phyloP scores from a whole-genome alignment of 108 stramenopile genomes.

The Aurantiochytrium sp. region DNA sequence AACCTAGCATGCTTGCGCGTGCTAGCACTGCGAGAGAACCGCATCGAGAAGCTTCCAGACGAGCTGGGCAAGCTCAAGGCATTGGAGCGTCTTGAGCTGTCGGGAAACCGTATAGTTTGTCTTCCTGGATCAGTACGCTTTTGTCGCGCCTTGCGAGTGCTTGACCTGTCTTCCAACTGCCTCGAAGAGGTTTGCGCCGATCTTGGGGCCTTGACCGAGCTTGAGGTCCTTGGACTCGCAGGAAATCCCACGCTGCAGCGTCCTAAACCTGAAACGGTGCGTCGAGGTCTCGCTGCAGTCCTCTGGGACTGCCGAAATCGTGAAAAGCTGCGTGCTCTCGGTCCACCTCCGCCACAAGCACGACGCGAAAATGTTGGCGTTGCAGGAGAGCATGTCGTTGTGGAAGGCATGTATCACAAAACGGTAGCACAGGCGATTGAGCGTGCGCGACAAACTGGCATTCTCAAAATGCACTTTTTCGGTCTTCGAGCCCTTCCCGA shows the following conservation, averaged over 20 bases:
- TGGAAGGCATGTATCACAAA: neutral
- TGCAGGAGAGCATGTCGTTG: neutral
- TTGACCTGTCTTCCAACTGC: neutral
- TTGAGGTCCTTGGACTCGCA: neutral
- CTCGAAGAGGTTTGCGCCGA: neutral
- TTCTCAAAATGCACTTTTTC: neutral
- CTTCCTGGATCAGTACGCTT: neutral
- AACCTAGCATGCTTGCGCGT: conserved; percentile 1
- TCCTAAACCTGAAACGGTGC: neutral
- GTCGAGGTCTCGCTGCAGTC: neutral
- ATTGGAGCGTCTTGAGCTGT: neutral
- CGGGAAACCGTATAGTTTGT: neutral
- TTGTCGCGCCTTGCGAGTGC: neutral
- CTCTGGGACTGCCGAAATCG: neutral
- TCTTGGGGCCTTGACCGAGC: neutral
- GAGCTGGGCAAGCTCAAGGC: conserved; percentile 16
- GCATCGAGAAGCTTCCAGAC: conserved; percentile 24
- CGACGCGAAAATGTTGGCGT: neutral
- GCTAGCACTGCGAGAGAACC: conserved; percentile 27
- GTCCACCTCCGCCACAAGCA: neutral
- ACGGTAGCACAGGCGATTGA: neutral
- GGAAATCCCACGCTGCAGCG: neutral
- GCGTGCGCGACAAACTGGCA: neutral
- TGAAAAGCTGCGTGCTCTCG: neutral
- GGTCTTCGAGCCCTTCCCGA: neutral